Evolutionary conservation across 495 filamentous ascomycete species (phyloP).

Genomic region (Halenospora varia): DNA sequence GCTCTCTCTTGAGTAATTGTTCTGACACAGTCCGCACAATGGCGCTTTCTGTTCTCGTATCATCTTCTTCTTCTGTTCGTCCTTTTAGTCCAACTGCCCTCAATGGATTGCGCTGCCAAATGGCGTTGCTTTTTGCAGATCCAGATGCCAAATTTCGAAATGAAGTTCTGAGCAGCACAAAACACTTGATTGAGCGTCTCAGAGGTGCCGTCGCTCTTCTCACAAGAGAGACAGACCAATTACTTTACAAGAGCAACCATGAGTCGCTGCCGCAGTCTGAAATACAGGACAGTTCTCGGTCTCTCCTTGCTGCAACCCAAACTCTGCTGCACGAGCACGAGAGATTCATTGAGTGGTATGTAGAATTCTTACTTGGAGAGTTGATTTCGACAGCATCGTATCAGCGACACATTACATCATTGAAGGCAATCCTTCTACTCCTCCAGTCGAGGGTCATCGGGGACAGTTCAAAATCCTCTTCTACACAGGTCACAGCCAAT

Average conservation of each 20-base stretch:
- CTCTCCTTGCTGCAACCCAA: not conserved
- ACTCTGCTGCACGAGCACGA: conserved; percentile 37
- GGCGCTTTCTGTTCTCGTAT: conserved; percentile 69
- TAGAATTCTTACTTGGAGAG: conserved; percentile 65
- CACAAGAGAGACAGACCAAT: conserved; percentile 30
- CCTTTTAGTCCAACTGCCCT: conserved; percentile 60
- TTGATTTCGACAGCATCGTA: conserved; percentile 75
- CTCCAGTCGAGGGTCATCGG: conserved; percentile 48
- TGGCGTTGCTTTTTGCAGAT: conserved; percentile 71
- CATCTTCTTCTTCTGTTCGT: conserved; percentile 63
- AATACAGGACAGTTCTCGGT: conserved; percentile 1
- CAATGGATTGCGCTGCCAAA: conserved; percentile 50
- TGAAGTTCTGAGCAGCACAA: conserved; percentile 64
- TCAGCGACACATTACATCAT: conserved; percentile 75
- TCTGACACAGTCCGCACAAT: conserved; percentile 63
- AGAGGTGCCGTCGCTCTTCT: conserved; percentile 43
- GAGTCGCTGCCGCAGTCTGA: not conserved
- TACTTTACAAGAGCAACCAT: not conserved
- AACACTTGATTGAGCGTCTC: conserved; percentile 64
- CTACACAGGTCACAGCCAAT: not conserved
- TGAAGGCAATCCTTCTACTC: conserved; percentile 61
- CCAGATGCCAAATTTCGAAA: conserved; percentile 79
- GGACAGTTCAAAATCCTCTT: not conserved
- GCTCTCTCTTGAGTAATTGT: conserved; percentile 56
- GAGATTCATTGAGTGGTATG: conserved; percentile 64